Percentiles rank a stretch among this genome's conserved stretches.
phyloP scores from a whole-genome alignment of 225 moss, liverwort and hornwort species.

The Lunularia cruciata region DNA sequence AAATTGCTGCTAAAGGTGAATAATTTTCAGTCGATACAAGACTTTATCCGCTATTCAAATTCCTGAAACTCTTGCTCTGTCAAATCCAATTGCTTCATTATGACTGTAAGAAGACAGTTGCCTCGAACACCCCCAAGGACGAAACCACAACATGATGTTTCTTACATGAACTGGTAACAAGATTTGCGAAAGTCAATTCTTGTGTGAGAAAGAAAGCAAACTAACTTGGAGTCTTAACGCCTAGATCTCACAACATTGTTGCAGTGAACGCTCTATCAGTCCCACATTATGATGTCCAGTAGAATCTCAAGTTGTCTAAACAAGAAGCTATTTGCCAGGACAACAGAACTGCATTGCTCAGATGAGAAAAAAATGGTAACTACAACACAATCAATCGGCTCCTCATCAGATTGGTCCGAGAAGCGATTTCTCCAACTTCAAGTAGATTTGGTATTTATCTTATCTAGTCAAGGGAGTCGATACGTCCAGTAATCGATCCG shows the following conservation, averaged over 20 bases:
- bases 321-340: neutral
- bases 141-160: no score
- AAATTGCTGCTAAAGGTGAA: no score
- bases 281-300: neutral
- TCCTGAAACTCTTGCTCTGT: no score
- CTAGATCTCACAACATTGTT: neutral
- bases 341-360: neutral
- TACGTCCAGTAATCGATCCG: neutral
- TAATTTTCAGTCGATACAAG: no score
- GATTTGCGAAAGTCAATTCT: no score
- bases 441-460: neutral
- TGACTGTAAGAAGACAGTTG: no score
- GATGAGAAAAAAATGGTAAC: neutral
- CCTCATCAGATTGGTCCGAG: neutral
- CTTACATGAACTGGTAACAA: no score
- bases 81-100: no score
- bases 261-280: neutral
- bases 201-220: neutral
- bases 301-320: no score
- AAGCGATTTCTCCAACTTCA: neutral
- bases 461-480: no score
- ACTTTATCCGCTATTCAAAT: no score
- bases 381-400: neutral
- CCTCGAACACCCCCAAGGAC: no score
- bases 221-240: neutral